Evolutionary conservation across 768 basidiomycete species (phyloP).

Genomic region (Pisolithus albus): DNA sequence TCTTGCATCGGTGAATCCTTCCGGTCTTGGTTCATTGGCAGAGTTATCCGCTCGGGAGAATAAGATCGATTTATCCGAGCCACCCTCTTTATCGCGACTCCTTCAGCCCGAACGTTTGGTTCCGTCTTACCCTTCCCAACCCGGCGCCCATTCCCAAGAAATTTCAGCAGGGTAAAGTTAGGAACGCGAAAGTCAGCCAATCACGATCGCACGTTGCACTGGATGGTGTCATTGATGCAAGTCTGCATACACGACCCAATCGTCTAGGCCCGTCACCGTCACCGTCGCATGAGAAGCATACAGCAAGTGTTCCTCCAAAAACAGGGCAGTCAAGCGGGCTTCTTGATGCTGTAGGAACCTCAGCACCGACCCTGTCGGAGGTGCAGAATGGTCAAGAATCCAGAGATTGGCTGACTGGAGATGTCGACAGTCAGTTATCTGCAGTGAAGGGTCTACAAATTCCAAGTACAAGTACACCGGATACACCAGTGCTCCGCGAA

Average conservation of each 20-base stretch:
- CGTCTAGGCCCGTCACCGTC: constrained; percentile 31
- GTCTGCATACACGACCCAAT: constrained; percentile 12
- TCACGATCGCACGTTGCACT: constrained; percentile 3
- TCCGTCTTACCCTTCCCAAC: constrained; percentile 17
- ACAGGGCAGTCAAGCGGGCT: constrained; percentile 8
- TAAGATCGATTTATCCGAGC: constrained; percentile 18
- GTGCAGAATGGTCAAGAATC: constrained; percentile 26
- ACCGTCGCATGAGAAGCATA: constrained; percentile 43
- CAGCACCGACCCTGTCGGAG: constrained; percentile 4
- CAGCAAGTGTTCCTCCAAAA: constrained; percentile 42
- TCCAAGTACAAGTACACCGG: constrained; percentile 13
- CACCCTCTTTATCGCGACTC: constrained; percentile 18
- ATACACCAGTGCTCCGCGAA: constrained; percentile 52
- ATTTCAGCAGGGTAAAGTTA: constrained; percentile 48
- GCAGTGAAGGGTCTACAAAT: constrained; percentile 13
- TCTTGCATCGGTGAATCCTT: constrained; percentile 28
- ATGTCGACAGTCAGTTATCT: constrained; percentile 35
- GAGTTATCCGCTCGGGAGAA: constrained; percentile 8
- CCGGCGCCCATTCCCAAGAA: constrained; percentile 50
- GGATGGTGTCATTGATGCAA: constrained; percentile 12
- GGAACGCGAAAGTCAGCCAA: constrained; percentile 26
- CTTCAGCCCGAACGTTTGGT: constrained; percentile 13
- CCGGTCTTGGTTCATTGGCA: constrained; percentile 11
- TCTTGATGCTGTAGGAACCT: constrained; percentile 12
- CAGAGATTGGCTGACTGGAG: constrained; percentile 74